These are phyloP conservation scores for Heritiera fomes DNA, from an alignment of 345 rosid genomes.

Conservation along the genomic window DNA sequence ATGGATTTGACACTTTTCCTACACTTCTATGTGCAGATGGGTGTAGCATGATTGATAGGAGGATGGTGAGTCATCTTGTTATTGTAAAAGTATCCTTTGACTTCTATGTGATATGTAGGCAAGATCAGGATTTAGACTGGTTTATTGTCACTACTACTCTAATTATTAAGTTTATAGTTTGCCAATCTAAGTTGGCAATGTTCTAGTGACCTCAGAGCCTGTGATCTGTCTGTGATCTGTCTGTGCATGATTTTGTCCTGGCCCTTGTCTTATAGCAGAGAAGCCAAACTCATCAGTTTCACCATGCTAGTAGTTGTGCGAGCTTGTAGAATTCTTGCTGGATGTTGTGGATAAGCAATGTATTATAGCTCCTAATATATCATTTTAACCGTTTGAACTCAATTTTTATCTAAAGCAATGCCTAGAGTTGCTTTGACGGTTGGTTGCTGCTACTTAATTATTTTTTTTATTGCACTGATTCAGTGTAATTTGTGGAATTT, in stretches of 20 bases:
- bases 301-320: background rate
- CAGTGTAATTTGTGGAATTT: background rate
- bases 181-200: background rate
- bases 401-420: background rate
- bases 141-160: background rate
- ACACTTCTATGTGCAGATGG: conserved; percentile 70
- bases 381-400: background rate
- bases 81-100: background rate
- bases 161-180: background rate
- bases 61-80: conserved; percentile 45
- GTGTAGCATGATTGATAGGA: conserved; percentile 65
- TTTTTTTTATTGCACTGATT: background rate
- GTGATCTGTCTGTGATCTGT: background rate
- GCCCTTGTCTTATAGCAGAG: conserved; percentile 7
- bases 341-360: background rate
- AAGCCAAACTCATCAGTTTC: background rate
- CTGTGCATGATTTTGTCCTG: background rate
- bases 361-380: background rate
- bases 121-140: background rate
- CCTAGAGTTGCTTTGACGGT: conserved; percentile 30
- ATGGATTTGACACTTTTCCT: conserved; percentile 65
- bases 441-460: background rate
- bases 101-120: background rate
- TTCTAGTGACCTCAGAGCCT: background rate
- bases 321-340: background rate